A percentile compares a stretch with the other conserved stretches of the same genome.
Conservation (phyloP, 163 green algal species). For the Volvox carteri region DNA sequence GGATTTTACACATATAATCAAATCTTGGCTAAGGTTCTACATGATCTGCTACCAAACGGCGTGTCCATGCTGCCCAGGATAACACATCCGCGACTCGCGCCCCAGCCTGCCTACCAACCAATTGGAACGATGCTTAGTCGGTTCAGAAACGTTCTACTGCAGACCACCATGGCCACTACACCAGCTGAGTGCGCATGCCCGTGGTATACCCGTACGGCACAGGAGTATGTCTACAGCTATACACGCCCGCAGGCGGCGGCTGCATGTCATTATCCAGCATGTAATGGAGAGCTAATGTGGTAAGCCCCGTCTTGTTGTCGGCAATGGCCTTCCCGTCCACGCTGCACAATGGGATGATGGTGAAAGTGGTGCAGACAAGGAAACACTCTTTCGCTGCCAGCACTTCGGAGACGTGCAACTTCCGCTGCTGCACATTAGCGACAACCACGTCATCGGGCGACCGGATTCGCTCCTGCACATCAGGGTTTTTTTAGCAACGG, state of each 20-base stretch:
- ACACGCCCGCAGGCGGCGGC: constrained; percentile 1
- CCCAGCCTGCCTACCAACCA: not conserved
- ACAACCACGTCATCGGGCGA: constrained; percentile 71
- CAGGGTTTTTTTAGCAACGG: too few relatives aligned
- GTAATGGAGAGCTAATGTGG: constrained; percentile 76
- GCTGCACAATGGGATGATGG: constrained; percentile 64
- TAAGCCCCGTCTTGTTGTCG: constrained; percentile 70
- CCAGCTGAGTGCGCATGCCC: constrained; percentile 77
- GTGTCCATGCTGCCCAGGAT: too few relatives aligned
- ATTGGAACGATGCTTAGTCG: not conserved
- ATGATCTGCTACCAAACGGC: too few relatives aligned
- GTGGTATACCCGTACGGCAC: constrained; percentile 85
- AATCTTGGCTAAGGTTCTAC: too few relatives aligned
- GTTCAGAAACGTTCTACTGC: too few relatives aligned
- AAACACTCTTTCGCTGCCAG: constrained; percentile 79
- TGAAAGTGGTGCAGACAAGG: constrained; percentile 64
- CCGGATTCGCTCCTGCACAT: constrained; percentile 54
- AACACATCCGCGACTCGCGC: too few relatives aligned
- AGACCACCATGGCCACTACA: too few relatives aligned
- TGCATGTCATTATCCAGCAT: constrained; percentile 78
- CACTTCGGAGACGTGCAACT: constrained; percentile 80
- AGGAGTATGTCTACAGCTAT: constrained; percentile 65
- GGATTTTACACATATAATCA: too few relatives aligned
- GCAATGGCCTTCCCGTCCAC: constrained; percentile 72
- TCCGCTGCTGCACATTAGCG: constrained; percentile 70